These are phyloP conservation scores for Ammopiptanthus mongolicus DNA, from an alignment of 306 rosid species.

Conservation along the genomic window DNA sequence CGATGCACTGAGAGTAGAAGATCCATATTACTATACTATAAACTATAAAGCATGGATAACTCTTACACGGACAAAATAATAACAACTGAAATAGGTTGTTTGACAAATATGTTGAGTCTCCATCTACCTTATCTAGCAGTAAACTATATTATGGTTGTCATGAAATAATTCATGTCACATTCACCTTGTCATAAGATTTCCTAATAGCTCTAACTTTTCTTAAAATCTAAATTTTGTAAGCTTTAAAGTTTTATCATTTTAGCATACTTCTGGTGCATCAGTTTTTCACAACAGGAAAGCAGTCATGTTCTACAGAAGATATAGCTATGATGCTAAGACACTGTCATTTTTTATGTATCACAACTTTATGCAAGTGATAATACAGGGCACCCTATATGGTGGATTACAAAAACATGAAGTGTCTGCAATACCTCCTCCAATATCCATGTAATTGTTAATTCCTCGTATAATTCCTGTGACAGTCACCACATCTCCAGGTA, in stretches of 20 bases:
- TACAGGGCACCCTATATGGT: background rate
- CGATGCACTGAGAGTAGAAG: background rate
- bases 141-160: background rate
- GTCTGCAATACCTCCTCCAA: constrained; percentile 75
- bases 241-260: constrained; percentile 5
- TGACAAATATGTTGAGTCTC: background rate
- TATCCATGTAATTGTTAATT: constrained; percentile 89
- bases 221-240: background rate
- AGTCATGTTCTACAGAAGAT: background rate
- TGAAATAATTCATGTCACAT: background rate
- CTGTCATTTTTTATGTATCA: background rate
- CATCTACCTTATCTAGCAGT: background rate
- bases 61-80: background rate
- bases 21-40: background rate
- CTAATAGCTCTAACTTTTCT: background rate
- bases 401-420: constrained; percentile 9
- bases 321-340: constrained; percentile 14
- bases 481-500: constrained; percentile 96
- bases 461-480: constrained; percentile 88
- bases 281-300: constrained; percentile 10
- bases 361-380: background rate
- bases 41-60: background rate
- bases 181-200: background rate
- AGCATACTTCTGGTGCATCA: background rate
- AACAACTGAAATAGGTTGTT: background rate